These are phyloP conservation scores for Knoxdaviesia capensis DNA, from an alignment of 2,329 filamentous ascomycete species.

Conservation along the genomic window DNA sequence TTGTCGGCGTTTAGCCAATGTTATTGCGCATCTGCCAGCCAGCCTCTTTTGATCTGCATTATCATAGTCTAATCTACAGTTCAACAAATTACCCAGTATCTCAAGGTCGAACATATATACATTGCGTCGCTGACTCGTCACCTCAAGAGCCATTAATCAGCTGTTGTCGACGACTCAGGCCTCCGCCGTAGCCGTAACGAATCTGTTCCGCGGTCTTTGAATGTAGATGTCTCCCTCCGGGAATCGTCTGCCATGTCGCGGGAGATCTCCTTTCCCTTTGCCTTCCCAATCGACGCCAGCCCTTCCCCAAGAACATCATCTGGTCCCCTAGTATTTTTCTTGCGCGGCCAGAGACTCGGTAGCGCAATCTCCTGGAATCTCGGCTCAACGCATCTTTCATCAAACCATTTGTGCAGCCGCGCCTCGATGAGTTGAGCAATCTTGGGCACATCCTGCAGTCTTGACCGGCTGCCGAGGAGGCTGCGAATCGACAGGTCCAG, in stretches of 20 bases:
- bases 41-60: too few species aligned
- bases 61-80: too few species aligned
- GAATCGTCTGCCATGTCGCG: conserved; percentile 30
- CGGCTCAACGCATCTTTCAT: conserved; percentile 69
- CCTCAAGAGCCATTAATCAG: too few species aligned
- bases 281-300: conserved; percentile 1
- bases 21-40: too few species aligned
- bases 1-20: too few species aligned
- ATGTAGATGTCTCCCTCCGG: conserved; percentile 19
- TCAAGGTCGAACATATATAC: too few species aligned
- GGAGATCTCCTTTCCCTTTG: conserved; percentile 31
- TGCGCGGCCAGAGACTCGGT: conserved; percentile 65
- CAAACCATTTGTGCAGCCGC: conserved; percentile 68
- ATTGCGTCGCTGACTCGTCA: too few species aligned
- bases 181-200: conserved; percentile 19
- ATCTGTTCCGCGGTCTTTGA: conserved; percentile 15
- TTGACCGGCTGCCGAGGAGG: conserved; percentile 57
- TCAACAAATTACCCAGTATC: too few species aligned
- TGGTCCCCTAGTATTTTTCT: conserved; percentile 62
- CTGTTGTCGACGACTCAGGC: conserved; percentile 2
- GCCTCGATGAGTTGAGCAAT: conserved; percentile 70
- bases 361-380: conserved; percentile 74
- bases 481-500: conserved; percentile 68
- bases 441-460: conserved; percentile 71
- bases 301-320: conserved; percentile 21